Evolutionary conservation across 305 asterid genomes (phyloP).

Genomic region (Fraxinus platypoda): DNA sequence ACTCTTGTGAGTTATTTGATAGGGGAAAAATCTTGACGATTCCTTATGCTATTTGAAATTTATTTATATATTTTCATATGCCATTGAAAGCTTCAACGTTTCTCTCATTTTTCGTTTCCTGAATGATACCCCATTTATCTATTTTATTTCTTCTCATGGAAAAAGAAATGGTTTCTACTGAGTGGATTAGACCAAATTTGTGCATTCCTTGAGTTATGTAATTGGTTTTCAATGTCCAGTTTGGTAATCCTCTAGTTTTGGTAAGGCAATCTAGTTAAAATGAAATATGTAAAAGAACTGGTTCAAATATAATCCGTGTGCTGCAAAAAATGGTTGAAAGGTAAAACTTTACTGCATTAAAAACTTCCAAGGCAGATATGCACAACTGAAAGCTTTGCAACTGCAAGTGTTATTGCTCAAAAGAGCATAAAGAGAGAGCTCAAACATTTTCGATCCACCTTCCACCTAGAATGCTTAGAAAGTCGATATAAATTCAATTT

Average conservation of each 20-base stretch:
- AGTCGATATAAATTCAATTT: background rate
- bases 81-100: background rate
- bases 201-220: background rate
- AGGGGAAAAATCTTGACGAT: background rate
- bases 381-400: background rate
- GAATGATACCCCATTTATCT: background rate
- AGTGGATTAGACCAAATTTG: background rate
- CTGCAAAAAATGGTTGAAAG: background rate
- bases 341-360: background rate
- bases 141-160: background rate
- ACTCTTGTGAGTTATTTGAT: background rate
- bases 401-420: background rate
- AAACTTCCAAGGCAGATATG: no score
- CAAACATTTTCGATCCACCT: background rate
- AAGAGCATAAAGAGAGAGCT: background rate
- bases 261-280: background rate
- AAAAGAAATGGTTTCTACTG: background rate
- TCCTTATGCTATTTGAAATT: background rate
- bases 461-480: background rate
- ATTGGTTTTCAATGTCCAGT: background rate
- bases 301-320: background rate
- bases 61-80: background rate
- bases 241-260: background rate
- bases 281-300: background rate
- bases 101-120: background rate